These are phyloP conservation scores for Trichoderma breve DNA, from an alignment of 2,329 filamentous ascomycete species.

Conservation along the genomic window DNA sequence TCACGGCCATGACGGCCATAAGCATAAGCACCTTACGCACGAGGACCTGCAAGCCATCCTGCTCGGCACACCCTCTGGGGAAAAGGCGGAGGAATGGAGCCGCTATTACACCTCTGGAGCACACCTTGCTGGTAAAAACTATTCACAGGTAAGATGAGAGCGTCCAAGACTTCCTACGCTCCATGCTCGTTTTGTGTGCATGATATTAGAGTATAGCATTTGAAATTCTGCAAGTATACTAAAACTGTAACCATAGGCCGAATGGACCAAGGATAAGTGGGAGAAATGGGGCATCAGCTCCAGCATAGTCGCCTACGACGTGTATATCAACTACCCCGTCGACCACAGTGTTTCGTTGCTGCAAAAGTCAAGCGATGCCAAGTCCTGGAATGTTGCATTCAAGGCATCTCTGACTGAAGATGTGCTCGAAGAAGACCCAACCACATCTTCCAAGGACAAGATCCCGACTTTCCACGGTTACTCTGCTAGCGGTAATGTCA, in stretches of 20 bases:
- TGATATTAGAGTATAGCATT: neutral
- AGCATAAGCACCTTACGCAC: slow-evolving; percentile 35
- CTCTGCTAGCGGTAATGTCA: slow-evolving; percentile 88
- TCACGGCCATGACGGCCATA: slow-evolving; percentile 29
- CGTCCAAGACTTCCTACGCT: neutral
- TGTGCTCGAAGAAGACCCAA: slow-evolving; percentile 77
- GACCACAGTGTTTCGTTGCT: slow-evolving; percentile 68
- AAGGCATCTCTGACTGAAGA: slow-evolving; percentile 83
- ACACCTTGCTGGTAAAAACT: slow-evolving; percentile 75
- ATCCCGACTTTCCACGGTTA: slow-evolving; percentile 95
- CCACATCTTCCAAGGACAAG: slow-evolving; percentile 66
- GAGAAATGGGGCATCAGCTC: slow-evolving; percentile 66
- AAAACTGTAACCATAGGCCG: slow-evolving; percentile 44
- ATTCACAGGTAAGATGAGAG: slow-evolving; percentile 55
- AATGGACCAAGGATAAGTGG: slow-evolving; percentile 75
- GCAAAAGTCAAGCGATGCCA: slow-evolving; percentile 39
- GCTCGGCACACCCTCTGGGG: slow-evolving; percentile 55
- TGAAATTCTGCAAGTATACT: neutral
- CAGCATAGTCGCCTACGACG: slow-evolving; percentile 67
- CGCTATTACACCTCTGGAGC: slow-evolving; percentile 74
- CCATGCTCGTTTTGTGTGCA: neutral
- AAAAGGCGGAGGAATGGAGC: slow-evolving; percentile 67
- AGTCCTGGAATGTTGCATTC: slow-evolving; percentile 63
- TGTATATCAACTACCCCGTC: slow-evolving; percentile 74
- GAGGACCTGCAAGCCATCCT: slow-evolving; percentile 56